Evolutionary conservation across 768 basidiomycete species (phyloP).

Genomic region (Termitomyces sp.): DNA sequence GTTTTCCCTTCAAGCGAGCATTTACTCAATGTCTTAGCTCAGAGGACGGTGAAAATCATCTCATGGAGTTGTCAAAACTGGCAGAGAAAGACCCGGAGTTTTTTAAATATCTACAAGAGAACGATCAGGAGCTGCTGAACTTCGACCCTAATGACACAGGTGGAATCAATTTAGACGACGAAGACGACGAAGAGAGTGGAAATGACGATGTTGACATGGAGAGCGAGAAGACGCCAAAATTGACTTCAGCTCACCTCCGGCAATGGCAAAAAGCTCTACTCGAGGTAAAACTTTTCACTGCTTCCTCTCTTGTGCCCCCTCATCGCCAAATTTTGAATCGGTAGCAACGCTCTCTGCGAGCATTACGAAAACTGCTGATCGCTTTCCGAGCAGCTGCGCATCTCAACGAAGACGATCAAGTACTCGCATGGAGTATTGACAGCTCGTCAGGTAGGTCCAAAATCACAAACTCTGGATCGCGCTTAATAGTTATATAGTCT

Average conservation of each 20-base stretch:
- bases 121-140: constrained; percentile 87
- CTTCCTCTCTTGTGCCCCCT: background rate
- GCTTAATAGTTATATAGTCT: constrained; percentile 53
- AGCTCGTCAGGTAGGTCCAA: constrained; percentile 61
- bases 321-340: background rate
- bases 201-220: constrained; percentile 50
- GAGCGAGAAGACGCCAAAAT: constrained; percentile 49
- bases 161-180: constrained; percentile 43
- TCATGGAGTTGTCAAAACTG: constrained; percentile 81
- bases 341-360: constrained; percentile 83
- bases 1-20: background rate
- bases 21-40: constrained; percentile 8
- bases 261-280: constrained; percentile 90
- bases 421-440: constrained; percentile 85
- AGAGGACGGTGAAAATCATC: constrained; percentile 76
- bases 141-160: constrained; percentile 54
- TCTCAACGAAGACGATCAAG: constrained; percentile 82
- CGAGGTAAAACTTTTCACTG: constrained; percentile 45
- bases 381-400: constrained; percentile 91
- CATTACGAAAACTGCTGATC: constrained; percentile 78
- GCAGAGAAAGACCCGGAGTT: constrained; percentile 99
- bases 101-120: constrained; percentile 96
- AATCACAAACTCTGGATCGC: background rate
- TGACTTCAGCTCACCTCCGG: constrained; percentile 69
- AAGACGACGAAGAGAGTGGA: constrained; percentile 38